These are phyloP conservation scores for Petunia hybrid DNA, from an alignment of 305 asterid genomes.

Conservation along the genomic window DNA sequence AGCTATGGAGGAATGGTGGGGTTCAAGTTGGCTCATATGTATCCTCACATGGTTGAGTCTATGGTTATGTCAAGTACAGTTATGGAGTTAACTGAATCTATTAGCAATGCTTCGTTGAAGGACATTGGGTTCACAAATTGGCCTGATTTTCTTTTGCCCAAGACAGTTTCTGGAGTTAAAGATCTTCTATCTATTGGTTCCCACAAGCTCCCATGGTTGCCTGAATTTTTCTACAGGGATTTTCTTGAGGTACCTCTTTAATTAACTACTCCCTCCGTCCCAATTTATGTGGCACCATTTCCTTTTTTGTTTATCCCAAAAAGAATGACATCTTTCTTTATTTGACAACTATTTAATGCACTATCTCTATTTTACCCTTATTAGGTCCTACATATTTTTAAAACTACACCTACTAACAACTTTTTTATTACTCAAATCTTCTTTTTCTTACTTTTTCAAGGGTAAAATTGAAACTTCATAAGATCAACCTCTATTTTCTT, in stretches of 20 bases:
- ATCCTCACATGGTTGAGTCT: slow-evolving; percentile 38
- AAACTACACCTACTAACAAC: too few species aligned
- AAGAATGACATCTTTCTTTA: too few species aligned
- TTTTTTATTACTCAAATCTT: too few species aligned
- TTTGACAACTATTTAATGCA: too few species aligned
- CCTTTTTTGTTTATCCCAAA: too few species aligned
- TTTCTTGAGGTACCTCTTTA: slow-evolving; percentile 32
- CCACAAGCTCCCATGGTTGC: slow-evolving; percentile 33
- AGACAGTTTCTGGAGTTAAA: slow-evolving; percentile 27
- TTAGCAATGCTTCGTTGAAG: neutral
- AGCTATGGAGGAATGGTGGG: slow-evolving; percentile 45
- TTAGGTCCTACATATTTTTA: too few species aligned
- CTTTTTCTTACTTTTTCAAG: too few species aligned
- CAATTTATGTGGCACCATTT: too few species aligned
- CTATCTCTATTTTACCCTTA: too few species aligned
- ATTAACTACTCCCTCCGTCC: too few species aligned
- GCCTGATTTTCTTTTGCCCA: slow-evolving; percentile 38
- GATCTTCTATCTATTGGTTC: slow-evolving; percentile 30
- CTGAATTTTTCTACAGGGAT: slow-evolving; percentile 37
- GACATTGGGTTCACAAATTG: neutral
- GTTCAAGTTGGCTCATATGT: slow-evolving; percentile 42
- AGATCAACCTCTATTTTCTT: too few species aligned
- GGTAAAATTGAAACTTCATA: too few species aligned
- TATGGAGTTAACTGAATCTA: slow-evolving; percentile 34
- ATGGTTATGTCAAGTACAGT: slow-evolving; percentile 32